Evolutionary conservation across 2,329 filamentous ascomycete species (phyloP), one percentile per base, ranked within the genome.

Genomic region (Colletotrichum sojae): DNA sequence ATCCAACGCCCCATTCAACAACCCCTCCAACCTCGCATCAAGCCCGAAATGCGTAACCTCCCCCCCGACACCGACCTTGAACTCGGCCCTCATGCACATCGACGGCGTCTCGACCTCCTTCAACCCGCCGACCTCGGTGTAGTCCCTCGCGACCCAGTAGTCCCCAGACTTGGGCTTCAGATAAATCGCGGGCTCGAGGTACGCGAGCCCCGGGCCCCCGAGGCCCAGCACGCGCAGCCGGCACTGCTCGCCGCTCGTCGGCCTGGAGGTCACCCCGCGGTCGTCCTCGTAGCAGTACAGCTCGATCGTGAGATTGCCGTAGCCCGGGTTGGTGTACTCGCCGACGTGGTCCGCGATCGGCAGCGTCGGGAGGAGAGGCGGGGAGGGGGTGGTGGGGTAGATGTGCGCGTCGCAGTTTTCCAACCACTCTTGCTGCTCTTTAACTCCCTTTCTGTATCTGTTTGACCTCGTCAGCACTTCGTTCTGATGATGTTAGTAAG

Each of bases 321-420:
- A 76, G 15, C 74, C 72, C 0, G 63, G 56, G 73, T 83, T 78
- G 67, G 78, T 77, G 73, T 82, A 83, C 59, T 80, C 78, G 60
- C 81, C 81, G 10, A 80, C 76, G 58, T 83, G 82, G 57, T 80
- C 78, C 63, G 80, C 77, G 75, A 83, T 78, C 72, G 82, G 80
- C n/a, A 80, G 74, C 2, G 77, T 75, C 4, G 79, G 77, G 5
- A 76, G 71, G 3, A 81, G 75, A 5, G 79, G 76, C 31, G 69
- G 62, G 18, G 49, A 55, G 2, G 60, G 58, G 2, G 63, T n/a
- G 1, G 58, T 70, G 2, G 73, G 72, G 36, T 71, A 75, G 1
- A 74, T 25, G 13, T 54, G 43, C 1, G 66, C 55, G 13, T 69
- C 70, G n/a, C 74, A 76, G 12, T 71, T 73, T 6, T 70, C 53